Conservation (phyloP, 768 basidiomycete species). For the Glaciozyma antarctica region DNA sequence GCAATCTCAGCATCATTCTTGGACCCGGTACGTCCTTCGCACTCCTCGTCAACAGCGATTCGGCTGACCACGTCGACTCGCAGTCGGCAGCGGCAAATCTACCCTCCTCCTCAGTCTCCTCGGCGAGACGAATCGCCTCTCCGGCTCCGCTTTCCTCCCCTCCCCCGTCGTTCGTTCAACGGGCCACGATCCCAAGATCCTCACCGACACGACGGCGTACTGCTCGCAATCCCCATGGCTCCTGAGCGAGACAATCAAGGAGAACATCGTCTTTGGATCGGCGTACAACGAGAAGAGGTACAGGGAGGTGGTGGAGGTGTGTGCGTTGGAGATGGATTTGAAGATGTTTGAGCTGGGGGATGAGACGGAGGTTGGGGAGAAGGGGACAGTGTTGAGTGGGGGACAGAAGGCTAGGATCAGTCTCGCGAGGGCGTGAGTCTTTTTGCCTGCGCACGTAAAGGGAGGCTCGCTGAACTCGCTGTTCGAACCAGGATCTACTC, state of each 20-base stretch:
- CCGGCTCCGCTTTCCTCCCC: slow-evolving; percentile 20
- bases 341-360: slow-evolving; percentile 66
- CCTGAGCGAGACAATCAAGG: slow-evolving; percentile 68
- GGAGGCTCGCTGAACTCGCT: too few relatives aligned
- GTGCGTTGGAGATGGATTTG: slow-evolving; percentile 63
- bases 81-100: slow-evolving; percentile 31
- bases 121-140: slow-evolving; percentile 35
- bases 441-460: slow-evolving; percentile 34
- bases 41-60: slow-evolving; percentile 56
- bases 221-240: slow-evolving; percentile 59
- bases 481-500: slow-evolving; percentile 55
- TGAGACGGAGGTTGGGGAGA: slow-evolving; percentile 46
- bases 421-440: slow-evolving; percentile 51
- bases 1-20: slow-evolving; percentile 45
- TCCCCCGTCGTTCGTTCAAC: slow-evolving; percentile 27
- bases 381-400: slow-evolving; percentile 27
- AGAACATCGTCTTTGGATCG: slow-evolving; percentile 69
- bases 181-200: slow-evolving; percentile 41
- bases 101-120: slow-evolving; percentile 34
- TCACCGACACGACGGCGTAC: slow-evolving; percentile 54
- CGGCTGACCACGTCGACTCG: slow-evolving; percentile 17
- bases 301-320: slow-evolving; percentile 58
- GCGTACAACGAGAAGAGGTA: slow-evolving; percentile 58
- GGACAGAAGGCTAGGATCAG: slow-evolving; percentile 42
- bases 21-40: slow-evolving; percentile 40